Evolutionary conservation across 139 green algal species (phyloP).

Genomic region (Picochlorum costavermella): DNA sequence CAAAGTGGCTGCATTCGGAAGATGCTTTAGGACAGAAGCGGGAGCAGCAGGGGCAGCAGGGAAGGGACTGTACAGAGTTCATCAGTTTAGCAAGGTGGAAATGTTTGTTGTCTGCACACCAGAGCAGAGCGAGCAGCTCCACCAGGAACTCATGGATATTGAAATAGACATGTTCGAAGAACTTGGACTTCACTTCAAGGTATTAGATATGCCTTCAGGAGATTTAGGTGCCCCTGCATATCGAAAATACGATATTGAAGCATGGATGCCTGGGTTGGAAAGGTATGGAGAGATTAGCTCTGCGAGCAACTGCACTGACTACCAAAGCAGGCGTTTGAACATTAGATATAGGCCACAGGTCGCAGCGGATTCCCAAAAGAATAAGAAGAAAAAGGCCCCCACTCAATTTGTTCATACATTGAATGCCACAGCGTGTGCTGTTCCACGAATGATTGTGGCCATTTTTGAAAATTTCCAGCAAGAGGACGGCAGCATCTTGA

Average conservation of each 20-base stretch:
- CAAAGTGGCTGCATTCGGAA: slow-evolving; percentile 78
- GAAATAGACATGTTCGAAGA: slow-evolving; percentile 81
- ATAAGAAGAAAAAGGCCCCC: slow-evolving; percentile 39
- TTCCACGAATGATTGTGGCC: slow-evolving; percentile 92
- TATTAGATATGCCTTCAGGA: slow-evolving; percentile 90
- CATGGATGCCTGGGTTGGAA: slow-evolving; percentile 95
- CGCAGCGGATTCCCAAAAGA: slow-evolving; percentile 20
- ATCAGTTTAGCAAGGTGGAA: slow-evolving; percentile 99
- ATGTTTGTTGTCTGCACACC: slow-evolving; percentile 94
- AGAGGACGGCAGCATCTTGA: slow-evolving; percentile 78
- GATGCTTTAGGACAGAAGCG: slow-evolving; percentile 97
- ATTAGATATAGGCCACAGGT: slow-evolving; percentile 52
- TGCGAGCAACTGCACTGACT: slow-evolving; percentile 99
- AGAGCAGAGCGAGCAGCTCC: slow-evolving; percentile 78
- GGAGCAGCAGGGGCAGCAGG: slow-evolving; percentile 70
- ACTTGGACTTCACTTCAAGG: slow-evolving; percentile 94
- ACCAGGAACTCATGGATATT: slow-evolving; percentile 74
- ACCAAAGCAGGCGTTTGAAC: slow-evolving; percentile 82
- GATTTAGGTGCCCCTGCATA: slow-evolving; percentile 95
- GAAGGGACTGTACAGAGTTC: slow-evolving; percentile 91
- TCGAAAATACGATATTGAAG: slow-evolving; percentile 96
- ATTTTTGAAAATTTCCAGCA: slow-evolving; percentile 97
- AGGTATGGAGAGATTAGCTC: slow-evolving; percentile 92
- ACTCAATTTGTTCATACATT: slow-evolving; percentile 93
- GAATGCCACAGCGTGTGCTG: slow-evolving; percentile 93